Percentiles rank a stretch among this genome's conserved stretches.
Evolutionary conservation across 2,329 filamentous ascomycete genomes (phyloP).

Genomic region (Xenoacremonium recifei): DNA sequence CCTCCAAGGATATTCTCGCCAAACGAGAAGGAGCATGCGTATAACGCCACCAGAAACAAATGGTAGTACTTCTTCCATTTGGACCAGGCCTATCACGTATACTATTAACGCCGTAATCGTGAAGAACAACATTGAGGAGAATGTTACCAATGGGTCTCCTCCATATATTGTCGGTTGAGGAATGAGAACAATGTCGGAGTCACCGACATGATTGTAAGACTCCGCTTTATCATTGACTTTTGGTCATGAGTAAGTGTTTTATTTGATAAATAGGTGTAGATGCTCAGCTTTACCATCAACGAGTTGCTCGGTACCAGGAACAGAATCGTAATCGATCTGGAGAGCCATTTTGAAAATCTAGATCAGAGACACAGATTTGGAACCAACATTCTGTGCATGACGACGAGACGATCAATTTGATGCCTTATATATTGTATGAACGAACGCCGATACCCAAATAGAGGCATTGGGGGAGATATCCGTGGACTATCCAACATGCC

Average conservation of each 20-base stretch:
- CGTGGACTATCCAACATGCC: too few relatives aligned
- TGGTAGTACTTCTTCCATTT: conserved; percentile 8
- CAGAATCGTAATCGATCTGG: conserved; percentile 1
- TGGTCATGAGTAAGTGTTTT: background rate
- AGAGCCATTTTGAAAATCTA: conserved; percentile 1
- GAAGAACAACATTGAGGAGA: too few relatives aligned
- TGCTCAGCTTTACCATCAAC: background rate
- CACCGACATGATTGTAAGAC: background rate
- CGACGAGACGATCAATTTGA: too few relatives aligned
- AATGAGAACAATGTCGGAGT: conserved; percentile 3
- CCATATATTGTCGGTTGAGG: conserved; percentile 1
- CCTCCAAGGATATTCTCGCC: conserved; percentile 7
- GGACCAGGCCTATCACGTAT: background rate
- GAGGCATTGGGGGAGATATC: too few relatives aligned
- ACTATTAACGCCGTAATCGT: background rate
- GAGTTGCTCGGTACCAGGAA: conserved; percentile 5
- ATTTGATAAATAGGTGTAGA: background rate
- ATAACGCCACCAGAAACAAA: conserved; percentile 2
- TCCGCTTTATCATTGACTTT: background rate
- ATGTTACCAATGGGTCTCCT: conserved; percentile 2
- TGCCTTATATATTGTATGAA: too few relatives aligned
- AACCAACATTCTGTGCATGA: too few relatives aligned
- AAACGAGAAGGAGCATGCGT: conserved; percentile 5
- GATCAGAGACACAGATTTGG: too few relatives aligned
- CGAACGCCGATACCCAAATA: too few relatives aligned